phyloP scores from a whole-genome alignment of 306 rosid genomes.

The Prunus salicina region DNA sequence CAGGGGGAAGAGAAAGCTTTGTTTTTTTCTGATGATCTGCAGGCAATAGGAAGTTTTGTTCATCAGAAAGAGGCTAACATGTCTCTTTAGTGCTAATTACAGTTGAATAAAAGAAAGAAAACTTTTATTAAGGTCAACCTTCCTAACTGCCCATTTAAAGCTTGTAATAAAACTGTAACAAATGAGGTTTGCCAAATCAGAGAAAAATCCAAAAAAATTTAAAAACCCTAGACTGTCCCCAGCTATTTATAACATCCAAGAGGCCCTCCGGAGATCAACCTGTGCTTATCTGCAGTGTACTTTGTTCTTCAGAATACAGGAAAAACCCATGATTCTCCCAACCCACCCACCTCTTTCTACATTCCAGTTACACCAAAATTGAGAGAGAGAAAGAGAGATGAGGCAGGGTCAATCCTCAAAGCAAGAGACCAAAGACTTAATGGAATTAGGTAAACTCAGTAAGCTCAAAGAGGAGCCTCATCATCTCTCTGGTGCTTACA shows the following conservation, averaged over 20 bases:
- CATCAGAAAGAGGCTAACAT: not conserved
- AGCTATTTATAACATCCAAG: slow-evolving; percentile 62
- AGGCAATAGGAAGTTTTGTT: not conserved
- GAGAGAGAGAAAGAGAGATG: slow-evolving; percentile 27
- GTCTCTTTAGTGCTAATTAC: slow-evolving; percentile 21
- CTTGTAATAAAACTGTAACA: slow-evolving; percentile 44
- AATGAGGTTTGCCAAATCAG: slow-evolving; percentile 48
- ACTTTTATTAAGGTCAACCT: slow-evolving; percentile 22
- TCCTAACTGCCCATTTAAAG: slow-evolving; percentile 42
- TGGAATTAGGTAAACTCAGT: slow-evolving; percentile 45
- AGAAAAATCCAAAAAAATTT: slow-evolving; percentile 52
- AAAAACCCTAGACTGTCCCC: slow-evolving; percentile 67
- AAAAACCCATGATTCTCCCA: slow-evolving; percentile 54
- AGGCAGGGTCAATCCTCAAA: slow-evolving; percentile 33
- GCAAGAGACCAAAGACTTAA: slow-evolving; percentile 24
- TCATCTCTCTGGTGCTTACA: slow-evolving; percentile 61
- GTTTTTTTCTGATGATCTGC: not conserved
- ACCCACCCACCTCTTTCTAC: slow-evolving; percentile 39
- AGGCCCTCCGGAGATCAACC: slow-evolving; percentile 55
- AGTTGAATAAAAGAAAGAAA: not conserved
- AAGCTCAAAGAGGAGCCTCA: slow-evolving; percentile 45
- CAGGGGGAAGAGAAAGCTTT: not conserved
- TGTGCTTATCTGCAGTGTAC: slow-evolving; percentile 49
- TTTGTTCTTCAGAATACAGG: slow-evolving; percentile 45
- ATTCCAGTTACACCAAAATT: slow-evolving; percentile 22